phyloP scores from a whole-genome alignment of 768 basidiomycete genomes.

The Leccinum truebloodii region DNA sequence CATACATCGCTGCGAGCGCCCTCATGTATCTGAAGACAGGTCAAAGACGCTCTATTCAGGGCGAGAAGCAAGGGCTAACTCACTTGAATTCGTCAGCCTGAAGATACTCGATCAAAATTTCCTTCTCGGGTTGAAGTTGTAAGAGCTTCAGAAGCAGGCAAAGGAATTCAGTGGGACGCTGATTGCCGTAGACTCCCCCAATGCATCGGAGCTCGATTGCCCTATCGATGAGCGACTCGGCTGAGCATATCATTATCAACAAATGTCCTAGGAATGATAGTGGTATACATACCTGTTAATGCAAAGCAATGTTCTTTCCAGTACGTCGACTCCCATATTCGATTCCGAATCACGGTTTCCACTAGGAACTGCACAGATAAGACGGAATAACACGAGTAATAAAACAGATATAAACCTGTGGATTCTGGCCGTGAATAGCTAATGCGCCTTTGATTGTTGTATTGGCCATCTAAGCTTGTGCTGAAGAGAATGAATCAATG shows the following conservation, averaged over 20 bases:
- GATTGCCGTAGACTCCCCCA: conserved; percentile 95
- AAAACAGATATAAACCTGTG: conserved; percentile 64
- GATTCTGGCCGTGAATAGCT: conserved; percentile 96
- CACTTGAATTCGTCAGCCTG: conserved; percentile 98
- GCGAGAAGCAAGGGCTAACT: conserved; percentile 28
- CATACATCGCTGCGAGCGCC: conserved; percentile 90
- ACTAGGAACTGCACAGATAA: conserved; percentile 71
- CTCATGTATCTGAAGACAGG: conserved; percentile 73
- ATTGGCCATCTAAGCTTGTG: conserved; percentile 68
- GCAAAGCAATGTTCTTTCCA: conserved; percentile 99
- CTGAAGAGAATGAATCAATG: neutral
- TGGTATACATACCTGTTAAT: conserved; percentile 66
- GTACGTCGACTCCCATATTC: conserved; percentile 92
- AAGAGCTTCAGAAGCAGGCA: conserved; percentile 91
- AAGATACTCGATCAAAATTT: conserved; percentile 93
- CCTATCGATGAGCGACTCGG: conserved; percentile 92
- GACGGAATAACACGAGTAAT: conserved; percentile 6
- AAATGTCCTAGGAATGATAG: neutral
- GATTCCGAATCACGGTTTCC: conserved; percentile 93
- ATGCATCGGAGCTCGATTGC: conserved; percentile 79
- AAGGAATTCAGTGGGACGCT: conserved; percentile 91
- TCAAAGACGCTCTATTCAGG: neutral
- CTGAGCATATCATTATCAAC: conserved; percentile 40
- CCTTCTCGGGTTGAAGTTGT: conserved; percentile 97
- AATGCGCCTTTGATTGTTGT: conserved; percentile 85